These are phyloP conservation scores for Dysphania ambrosioides DNA, from an alignment of 148 eudicot genomes.

Conservation along the genomic window DNA sequence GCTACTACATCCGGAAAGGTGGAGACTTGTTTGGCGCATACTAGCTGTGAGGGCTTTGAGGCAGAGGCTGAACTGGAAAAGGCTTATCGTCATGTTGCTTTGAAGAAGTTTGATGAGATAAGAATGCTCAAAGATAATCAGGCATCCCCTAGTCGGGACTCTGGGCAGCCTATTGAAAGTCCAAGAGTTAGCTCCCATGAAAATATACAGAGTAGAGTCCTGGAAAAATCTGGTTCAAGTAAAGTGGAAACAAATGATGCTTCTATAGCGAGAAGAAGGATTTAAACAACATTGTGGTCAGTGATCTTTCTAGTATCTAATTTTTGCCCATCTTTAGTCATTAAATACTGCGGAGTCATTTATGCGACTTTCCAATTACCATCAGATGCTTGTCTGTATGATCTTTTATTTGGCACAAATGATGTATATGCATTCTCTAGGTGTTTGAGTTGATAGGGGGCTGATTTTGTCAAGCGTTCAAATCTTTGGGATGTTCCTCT, in stretches of 20 bases:
- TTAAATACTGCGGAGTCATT: neutral
- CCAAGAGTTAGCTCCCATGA: neutral
- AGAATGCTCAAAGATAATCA: slow-evolving; percentile 19
- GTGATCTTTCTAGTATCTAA: neutral
- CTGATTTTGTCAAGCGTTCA: neutral
- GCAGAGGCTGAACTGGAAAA: slow-evolving; percentile 25
- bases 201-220: neutral
- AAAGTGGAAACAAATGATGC: slow-evolving; percentile 9
- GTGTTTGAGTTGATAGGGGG: neutral
- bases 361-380: neutral
- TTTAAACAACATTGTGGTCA: slow-evolving; percentile 19
- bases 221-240: slow-evolving; percentile 13
- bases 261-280: slow-evolving; percentile 26
- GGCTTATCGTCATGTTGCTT: slow-evolving; percentile 30
- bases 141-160: neutral
- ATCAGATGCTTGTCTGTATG: neutral
- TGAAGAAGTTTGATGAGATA: slow-evolving; percentile 31
- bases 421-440: neutral
- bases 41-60: neutral
- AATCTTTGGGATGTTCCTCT: neutral
- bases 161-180: neutral
- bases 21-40: slow-evolving; percentile 1
- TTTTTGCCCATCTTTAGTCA: neutral
- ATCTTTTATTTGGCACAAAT: neutral
- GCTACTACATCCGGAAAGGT: slow-evolving; percentile 2